phyloP scores from a whole-genome alignment of 768 basidiomycete species.

The Lepiota venenata region DNA sequence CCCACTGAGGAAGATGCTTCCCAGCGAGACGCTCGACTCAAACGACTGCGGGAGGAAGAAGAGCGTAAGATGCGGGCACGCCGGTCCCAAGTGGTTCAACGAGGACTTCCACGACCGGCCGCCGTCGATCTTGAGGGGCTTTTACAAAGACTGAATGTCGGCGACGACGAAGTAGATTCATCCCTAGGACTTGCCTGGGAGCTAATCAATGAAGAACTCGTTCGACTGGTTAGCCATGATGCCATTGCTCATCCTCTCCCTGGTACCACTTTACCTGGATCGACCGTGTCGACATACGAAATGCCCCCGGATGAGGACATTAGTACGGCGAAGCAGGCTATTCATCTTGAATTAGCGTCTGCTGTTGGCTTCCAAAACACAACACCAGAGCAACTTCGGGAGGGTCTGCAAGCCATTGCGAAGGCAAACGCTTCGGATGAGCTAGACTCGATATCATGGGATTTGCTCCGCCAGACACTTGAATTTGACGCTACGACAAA shows the following conservation, averaged over 20 bases:
- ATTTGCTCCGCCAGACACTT: constrained; percentile 56
- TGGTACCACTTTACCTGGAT: constrained; percentile 77
- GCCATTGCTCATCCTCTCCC: constrained; percentile 84
- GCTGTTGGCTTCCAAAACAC: constrained; percentile 86
- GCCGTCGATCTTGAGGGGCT: constrained; percentile 72
- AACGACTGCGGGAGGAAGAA: constrained; percentile 67
- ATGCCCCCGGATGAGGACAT: constrained; percentile 79
- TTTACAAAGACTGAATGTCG: constrained; percentile 53
- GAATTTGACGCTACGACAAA: constrained; percentile 54
- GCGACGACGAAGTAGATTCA: constrained; percentile 40
- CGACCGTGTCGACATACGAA: constrained; percentile 62
- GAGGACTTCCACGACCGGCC: constrained; percentile 79
- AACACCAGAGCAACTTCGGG: constrained; percentile 70
- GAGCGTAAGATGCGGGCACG: constrained; percentile 78
- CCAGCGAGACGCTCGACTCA: constrained; percentile 78
- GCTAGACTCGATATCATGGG: constrained; percentile 57
- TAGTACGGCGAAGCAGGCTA: constrained; percentile 59
- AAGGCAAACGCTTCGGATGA: constrained; percentile 62
- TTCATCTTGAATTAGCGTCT: constrained; percentile 79
- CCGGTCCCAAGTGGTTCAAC: constrained; percentile 78
- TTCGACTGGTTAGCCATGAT: constrained; percentile 80
- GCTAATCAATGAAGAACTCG: constrained; percentile 77
- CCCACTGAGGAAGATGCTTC: constrained; percentile 85
- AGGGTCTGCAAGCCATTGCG: constrained; percentile 65
- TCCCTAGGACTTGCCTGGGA: constrained; percentile 48